phyloP scores from a whole-genome alignment of 306 rosid species.

The Cicer pinnatifidum region DNA sequence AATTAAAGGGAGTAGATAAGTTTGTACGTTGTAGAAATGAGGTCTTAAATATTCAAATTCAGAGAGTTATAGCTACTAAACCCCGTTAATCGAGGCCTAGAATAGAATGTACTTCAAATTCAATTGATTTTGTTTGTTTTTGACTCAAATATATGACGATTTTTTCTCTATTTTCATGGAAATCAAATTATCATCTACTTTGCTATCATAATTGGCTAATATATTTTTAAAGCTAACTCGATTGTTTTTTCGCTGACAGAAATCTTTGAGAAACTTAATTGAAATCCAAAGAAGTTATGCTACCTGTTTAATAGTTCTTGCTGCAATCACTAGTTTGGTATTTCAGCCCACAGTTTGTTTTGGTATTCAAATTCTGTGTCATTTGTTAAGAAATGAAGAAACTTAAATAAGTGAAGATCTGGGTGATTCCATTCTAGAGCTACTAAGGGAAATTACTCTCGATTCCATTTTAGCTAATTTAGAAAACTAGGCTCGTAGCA shows the following conservation, averaged over 20 bases:
- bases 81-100: not conserved
- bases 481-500: not conserved
- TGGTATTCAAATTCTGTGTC: conserved; percentile 4
- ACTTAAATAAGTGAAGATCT: not conserved
- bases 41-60: not conserved
- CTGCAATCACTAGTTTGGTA: conserved; percentile 6
- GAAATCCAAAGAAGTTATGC: conserved; percentile 10
- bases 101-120: not conserved
- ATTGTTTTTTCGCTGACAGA: conserved; percentile 18
- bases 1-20: not conserved
- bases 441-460: too few relatives aligned
- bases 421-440: too few relatives aligned
- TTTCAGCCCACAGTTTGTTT: conserved; percentile 8
- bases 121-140: conserved; percentile 3
- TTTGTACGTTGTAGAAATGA: not conserved
- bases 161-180: not conserved
- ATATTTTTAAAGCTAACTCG: not conserved
- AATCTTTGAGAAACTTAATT: not conserved
- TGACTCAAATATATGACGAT: conserved; percentile 18
- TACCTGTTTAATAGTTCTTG: conserved; percentile 2
- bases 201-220: too few relatives aligned
- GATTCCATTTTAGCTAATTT: not conserved
- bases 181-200: too few relatives aligned
- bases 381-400: conserved; percentile 28
- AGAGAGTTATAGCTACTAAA: conserved; percentile 3